Evolutionary conservation across 2,329 filamentous ascomycete genomes (phyloP).

Genomic region (Aspergillus ochraceoroseus): DNA sequence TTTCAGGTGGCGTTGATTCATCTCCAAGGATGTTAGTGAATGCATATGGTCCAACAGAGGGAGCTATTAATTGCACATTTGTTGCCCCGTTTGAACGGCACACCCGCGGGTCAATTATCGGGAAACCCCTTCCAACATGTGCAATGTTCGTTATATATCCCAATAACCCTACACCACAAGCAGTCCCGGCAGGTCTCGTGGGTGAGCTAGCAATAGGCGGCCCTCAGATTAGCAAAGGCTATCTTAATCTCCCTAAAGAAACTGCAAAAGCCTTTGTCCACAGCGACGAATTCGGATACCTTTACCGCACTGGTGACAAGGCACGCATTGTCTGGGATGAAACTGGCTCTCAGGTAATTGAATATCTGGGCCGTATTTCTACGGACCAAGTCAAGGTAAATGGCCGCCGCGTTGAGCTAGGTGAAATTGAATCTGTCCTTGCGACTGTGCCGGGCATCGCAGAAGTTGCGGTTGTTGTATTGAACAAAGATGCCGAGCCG

Average conservation of each 20-base stretch:
- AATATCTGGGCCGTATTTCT: constrained; percentile 74
- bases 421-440: constrained; percentile 59
- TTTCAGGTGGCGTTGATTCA: constrained; percentile 15
- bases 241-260: constrained; percentile 25
- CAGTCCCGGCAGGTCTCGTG: constrained; percentile 39
- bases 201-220: constrained; percentile 46
- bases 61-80: constrained; percentile 29
- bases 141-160: constrained; percentile 30
- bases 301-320: constrained; percentile 36
- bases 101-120: constrained; percentile 36
- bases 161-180: constrained; percentile 25
- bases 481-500: constrained; percentile 16
- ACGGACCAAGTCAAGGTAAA: constrained; percentile 80
- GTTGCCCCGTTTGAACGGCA: constrained; percentile 20
- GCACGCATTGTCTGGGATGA: constrained; percentile 61
- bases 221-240: constrained; percentile 30
- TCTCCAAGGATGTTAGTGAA: constrained; percentile 27
- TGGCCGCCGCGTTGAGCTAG: constrained; percentile 75
- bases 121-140: constrained; percentile 35
- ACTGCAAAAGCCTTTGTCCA: constrained; percentile 27
- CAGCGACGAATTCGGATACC: constrained; percentile 45
- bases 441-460: constrained; percentile 19
- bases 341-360: constrained; percentile 48
- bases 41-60: constrained; percentile 35
- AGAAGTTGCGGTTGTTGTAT: constrained; percentile 25